These are phyloP conservation scores for Monosporascus ibericus DNA, from an alignment of 2,329 filamentous ascomycete genomes.

Conservation along the genomic window DNA sequence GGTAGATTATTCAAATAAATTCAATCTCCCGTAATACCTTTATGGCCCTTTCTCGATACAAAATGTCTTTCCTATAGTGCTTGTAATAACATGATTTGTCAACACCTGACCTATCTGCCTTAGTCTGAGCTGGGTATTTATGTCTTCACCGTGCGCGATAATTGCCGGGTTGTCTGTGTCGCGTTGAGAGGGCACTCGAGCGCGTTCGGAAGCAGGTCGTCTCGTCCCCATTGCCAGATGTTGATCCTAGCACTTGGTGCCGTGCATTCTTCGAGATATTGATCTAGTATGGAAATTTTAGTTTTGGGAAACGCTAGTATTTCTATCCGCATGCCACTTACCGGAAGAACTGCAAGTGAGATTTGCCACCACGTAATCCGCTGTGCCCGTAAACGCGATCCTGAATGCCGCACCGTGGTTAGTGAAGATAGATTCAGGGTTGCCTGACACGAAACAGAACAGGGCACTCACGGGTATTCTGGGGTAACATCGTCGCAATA, in stretches of 20 bases:
- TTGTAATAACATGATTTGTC: too few relatives aligned
- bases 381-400: conserved; percentile 5
- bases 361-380: background rate
- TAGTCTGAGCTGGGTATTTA: too few relatives aligned
- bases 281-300: background rate
- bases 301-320: too few relatives aligned
- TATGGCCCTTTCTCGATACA: too few relatives aligned
- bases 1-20: too few relatives aligned
- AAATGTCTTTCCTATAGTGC: too few relatives aligned
- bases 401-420: background rate
- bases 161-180: too few relatives aligned
- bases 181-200: background rate
- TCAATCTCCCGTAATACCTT: too few relatives aligned
- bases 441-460: background rate
- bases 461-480: conserved; percentile 1
- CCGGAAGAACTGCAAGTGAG: background rate
- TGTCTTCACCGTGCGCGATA: too few relatives aligned
- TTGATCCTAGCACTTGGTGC: background rate
- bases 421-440: too few relatives aligned
- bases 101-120: too few relatives aligned
- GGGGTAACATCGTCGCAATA: conserved; percentile 5
- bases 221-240: conserved; percentile 3
- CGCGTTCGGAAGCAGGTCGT: conserved; percentile 2
- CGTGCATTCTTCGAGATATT: conserved; percentile 1
- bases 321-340: too few relatives aligned